A percentile compares a stretch with the other conserved stretches of the same genome.
Evolutionary conservation across 2,329 filamentous ascomycete species (phyloP).

Genomic region (Chalaropsis thielavioides): DNA sequence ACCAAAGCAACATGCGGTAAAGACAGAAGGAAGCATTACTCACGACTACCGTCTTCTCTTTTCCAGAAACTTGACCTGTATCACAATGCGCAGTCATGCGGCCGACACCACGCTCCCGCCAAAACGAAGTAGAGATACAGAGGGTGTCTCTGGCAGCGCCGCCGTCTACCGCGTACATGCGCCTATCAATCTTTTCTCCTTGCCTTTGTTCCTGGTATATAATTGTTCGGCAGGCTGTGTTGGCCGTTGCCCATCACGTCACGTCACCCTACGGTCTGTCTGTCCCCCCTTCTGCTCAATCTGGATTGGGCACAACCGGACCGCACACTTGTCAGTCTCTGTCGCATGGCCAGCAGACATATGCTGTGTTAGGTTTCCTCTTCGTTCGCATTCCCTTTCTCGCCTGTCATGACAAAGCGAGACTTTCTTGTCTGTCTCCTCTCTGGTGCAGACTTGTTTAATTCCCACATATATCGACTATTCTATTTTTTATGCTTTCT

Average conservation of each 20-base stretch:
- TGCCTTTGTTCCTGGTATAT: background rate
- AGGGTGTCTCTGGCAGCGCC: too few species aligned
- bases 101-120: too few species aligned
- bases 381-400: too few species aligned
- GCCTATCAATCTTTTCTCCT: background rate
- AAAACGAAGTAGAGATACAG: too few species aligned
- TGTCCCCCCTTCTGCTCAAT: background rate
- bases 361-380: too few species aligned
- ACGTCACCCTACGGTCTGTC: background rate
- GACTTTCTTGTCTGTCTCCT: background rate
- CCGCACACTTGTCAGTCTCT: background rate
- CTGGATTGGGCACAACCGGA: background rate
- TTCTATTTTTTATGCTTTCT: too few species aligned
- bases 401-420: too few species aligned
- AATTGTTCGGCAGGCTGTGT: background rate
- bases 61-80: too few species aligned
- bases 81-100: too few species aligned
- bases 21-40: background rate
- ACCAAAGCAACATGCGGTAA: slow-evolving; percentile 42
- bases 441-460: background rate
- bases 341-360: background rate
- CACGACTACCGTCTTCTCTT: background rate
- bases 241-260: too few species aligned
- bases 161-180: background rate
- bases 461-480: too few species aligned